These are phyloP conservation scores for Debaryomycetaceae sp. DNA, from an alignment of 1,139 yeast genomes.

Conservation along the genomic window DNA sequence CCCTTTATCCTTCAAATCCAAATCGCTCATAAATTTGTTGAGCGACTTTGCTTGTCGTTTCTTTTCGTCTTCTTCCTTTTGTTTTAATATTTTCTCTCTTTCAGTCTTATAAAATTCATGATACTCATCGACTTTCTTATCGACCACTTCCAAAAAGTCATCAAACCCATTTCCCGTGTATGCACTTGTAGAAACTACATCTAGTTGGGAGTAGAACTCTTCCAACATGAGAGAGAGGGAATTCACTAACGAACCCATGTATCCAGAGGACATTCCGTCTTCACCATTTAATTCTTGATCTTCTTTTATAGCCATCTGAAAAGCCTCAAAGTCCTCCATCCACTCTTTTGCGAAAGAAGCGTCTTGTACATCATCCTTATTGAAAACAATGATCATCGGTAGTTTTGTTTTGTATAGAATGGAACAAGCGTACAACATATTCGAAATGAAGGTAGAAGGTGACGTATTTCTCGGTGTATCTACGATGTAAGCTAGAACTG, in stretches of 20 bases:
- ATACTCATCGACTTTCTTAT: slow-evolving; percentile 83
- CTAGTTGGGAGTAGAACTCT: slow-evolving; percentile 91
- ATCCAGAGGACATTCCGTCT: slow-evolving; percentile 77
- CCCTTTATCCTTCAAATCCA: slow-evolving; percentile 54
- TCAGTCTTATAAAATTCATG: slow-evolving; percentile 80
- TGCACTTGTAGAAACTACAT: slow-evolving; percentile 87
- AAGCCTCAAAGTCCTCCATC: slow-evolving; percentile 95
- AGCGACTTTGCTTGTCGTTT: slow-evolving; percentile 69
- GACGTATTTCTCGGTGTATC: slow-evolving; percentile 94
- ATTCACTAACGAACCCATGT: slow-evolving; percentile 90
- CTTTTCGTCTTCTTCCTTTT: slow-evolving; percentile 74
- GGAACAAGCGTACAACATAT: slow-evolving; percentile 97
- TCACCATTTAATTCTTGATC: slow-evolving; percentile 64
- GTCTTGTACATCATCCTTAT: slow-evolving; percentile 85
- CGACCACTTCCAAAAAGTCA: slow-evolving; percentile 79
- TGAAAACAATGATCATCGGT: slow-evolving; percentile 96
- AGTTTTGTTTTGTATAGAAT: slow-evolving; percentile 92
- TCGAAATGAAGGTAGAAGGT: slow-evolving; percentile 96
- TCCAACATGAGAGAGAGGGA: slow-evolving; percentile 96
- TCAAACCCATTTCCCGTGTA: slow-evolving; percentile 94
- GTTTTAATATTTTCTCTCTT: slow-evolving; percentile 74
- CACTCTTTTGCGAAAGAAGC: slow-evolving; percentile 90
- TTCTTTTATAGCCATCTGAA: slow-evolving; percentile 71
- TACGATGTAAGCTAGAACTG: slow-evolving; percentile 90
- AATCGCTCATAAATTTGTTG: slow-evolving; percentile 73